These are phyloP conservation scores for Aspergillus chevalieri DNA, from an alignment of 2,329 filamentous ascomycete genomes.

Conservation along the genomic window DNA sequence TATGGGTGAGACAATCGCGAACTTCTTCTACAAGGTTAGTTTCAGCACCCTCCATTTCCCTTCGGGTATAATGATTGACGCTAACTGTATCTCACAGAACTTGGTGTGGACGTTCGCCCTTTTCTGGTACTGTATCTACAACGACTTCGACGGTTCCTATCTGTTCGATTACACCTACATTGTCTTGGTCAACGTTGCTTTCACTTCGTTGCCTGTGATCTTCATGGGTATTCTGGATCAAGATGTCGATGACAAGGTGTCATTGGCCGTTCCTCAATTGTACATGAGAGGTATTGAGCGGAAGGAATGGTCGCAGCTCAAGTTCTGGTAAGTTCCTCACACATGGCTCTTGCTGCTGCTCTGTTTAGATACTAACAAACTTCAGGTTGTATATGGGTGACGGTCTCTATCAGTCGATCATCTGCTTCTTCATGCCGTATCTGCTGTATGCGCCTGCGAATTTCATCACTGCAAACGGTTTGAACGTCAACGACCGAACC, in stretches of 20 bases:
- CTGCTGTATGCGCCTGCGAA: conserved; percentile 65
- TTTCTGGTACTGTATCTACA: conserved; percentile 96
- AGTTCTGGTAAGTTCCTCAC: conserved; percentile 75
- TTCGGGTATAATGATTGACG: not conserved
- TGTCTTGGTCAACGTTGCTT: conserved; percentile 90
- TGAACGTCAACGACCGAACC: conserved; percentile 69
- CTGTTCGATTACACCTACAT: conserved; percentile 98
- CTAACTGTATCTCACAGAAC: conserved; percentile 52
- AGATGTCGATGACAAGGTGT: conserved; percentile 90
- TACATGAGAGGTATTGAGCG: conserved; percentile 94
- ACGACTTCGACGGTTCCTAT: conserved; percentile 93
- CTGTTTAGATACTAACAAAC: conserved; percentile 20
- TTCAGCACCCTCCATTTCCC: not conserved
- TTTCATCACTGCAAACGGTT: conserved; percentile 65
- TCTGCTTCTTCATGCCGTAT: conserved; percentile 90
- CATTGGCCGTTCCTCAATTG: conserved; percentile 86
- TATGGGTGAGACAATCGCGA: conserved; percentile 86
- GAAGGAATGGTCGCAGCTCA: conserved; percentile 88
- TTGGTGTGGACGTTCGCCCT: conserved; percentile 94
- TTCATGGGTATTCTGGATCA: conserved; percentile 96
- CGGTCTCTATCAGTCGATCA: conserved; percentile 87
- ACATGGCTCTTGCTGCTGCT: not conserved
- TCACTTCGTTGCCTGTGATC: conserved; percentile 90
- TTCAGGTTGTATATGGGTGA: conserved; percentile 85
- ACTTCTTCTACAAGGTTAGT: conserved; percentile 94